phyloP scores from a whole-genome alignment of 306 rosid species.

The Corylus americana region DNA sequence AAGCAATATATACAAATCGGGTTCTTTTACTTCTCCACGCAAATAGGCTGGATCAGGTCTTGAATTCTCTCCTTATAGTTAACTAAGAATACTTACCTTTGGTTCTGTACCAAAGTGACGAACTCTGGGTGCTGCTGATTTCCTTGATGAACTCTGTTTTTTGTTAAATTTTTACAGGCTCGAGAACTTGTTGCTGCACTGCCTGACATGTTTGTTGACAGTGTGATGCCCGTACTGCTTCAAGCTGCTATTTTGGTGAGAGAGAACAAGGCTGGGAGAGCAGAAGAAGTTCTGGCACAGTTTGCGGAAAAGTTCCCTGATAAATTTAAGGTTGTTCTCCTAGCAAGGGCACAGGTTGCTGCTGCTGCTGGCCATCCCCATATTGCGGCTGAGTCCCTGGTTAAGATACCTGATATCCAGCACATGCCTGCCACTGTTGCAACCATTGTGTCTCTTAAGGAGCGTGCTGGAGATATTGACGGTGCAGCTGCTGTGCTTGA shows the following conservation, averaged over 20 bases:
- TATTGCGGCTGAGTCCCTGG: conserved; percentile 84
- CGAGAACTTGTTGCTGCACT: conserved; percentile 81
- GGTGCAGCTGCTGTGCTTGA: conserved; percentile 90
- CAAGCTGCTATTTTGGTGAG: conserved; percentile 87
- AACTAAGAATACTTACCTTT: neutral
- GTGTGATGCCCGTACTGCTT: conserved; percentile 68
- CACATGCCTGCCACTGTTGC: conserved; percentile 96
- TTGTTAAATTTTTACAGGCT: conserved; percentile 50
- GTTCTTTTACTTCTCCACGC: conserved; percentile 90
- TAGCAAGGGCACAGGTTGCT: conserved; percentile 94
- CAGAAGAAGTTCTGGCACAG: conserved; percentile 81
- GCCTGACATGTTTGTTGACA: conserved; percentile 74
- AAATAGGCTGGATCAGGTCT: conserved; percentile 88
- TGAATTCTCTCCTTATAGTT: conserved; percentile 10
- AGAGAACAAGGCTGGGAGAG: conserved; percentile 91
- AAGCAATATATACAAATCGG: conserved; percentile 79
- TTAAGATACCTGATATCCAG: conserved; percentile 78
- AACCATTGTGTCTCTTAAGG: conserved; percentile 86
- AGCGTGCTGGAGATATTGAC: conserved; percentile 83
- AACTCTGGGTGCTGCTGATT: conserved; percentile 14
- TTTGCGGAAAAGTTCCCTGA: conserved; percentile 79
- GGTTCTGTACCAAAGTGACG: neutral
- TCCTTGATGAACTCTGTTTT: conserved; percentile 28
- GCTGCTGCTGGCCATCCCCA: conserved; percentile 89
- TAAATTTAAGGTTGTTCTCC: conserved; percentile 62